Conservation (phyloP, 768 basidiomycete species). For the Naganishia kalamii region DNA sequence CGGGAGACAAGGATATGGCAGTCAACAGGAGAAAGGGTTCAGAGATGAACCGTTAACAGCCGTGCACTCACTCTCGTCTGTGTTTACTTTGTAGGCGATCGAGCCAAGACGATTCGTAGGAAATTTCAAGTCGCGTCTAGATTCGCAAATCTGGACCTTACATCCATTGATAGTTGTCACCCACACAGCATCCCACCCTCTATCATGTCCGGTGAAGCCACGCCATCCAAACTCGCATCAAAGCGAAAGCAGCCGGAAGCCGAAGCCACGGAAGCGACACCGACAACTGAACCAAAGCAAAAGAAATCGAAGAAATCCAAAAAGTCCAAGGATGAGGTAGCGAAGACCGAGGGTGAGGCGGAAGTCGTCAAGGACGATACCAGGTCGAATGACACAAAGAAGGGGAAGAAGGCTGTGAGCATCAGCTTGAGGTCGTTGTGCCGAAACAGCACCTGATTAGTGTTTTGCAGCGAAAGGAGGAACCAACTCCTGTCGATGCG, state of each 20-base stretch:
- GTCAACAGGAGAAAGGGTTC: too few species aligned
- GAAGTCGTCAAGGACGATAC: conserved; percentile 1
- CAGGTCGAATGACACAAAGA: too few species aligned
- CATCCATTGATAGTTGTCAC: too few species aligned
- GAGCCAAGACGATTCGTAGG: too few species aligned
- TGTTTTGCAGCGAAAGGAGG: not conserved
- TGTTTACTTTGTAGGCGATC: conserved; percentile 5
- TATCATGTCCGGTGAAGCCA: not conserved
- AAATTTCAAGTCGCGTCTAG: too few species aligned
- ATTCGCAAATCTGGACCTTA: too few species aligned
- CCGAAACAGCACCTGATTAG: not conserved
- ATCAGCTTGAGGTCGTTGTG: not conserved
- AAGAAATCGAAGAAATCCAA: conserved; percentile 7
- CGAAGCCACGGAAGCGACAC: not conserved
- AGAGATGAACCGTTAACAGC: not conserved
- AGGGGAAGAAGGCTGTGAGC: conserved; percentile 15
- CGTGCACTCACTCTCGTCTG: not conserved
- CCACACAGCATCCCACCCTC: not conserved
- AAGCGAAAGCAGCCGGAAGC: conserved; percentile 11
- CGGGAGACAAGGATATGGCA: not conserved
- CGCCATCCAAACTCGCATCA: not conserved
- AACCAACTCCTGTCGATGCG: not conserved
- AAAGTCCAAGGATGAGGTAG: not conserved
- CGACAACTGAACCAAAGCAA: not conserved
- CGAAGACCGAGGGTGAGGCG: not conserved